Base-by-base conservation (phyloP, 495 filamentous ascomycete genomes). In the Pyrenula massariospora region DNA sequence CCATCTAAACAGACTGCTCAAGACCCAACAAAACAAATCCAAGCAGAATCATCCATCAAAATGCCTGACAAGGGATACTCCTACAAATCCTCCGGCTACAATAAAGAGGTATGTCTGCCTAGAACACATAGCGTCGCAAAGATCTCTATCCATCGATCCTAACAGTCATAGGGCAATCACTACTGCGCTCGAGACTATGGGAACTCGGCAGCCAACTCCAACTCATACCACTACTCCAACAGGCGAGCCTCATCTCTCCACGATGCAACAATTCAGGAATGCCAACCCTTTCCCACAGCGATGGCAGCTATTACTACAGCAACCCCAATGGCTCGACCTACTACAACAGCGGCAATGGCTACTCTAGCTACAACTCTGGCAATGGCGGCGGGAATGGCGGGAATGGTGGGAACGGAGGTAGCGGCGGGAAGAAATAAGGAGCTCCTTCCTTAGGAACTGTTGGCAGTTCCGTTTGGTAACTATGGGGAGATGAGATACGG, bases 161-260 rank as follows among this genome's bases (percentile, higher is more conserved):
- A n/a, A n/a, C n/a, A n/a, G n/a, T n/a, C n/a, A n/a, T 59, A 78
- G 73, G 75, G 76, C 49, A 79, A 79, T 62, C 75, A 77, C 65
- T 78, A 71, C 56, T 76, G 74, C 63, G 59, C 65, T 48, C 70
- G 76, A 24, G 76, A 80, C 62, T 78, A 77, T 57, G 73, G 74
- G 22, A 64, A 56, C 48, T 58, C 66, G 22, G 67, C 66, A 48
- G 64, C 70, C 20, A 75, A 78, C 60, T 58, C 54, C 51, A 76
- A 76, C 56, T 60, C 65, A 57, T 78, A 78, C 62, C 75, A 78
- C 59, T 78, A 78, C 59, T 76, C 73, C 55, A 79, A 80, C 62
- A 60, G 24, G 75, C 74, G 25, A 48, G 63, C 54, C 54, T 2
- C 25, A 12, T 54, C 25, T 31, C n/a, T n/a, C n/a, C n/a, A n/a